Evolutionary conservation across 1,284 basidiomycete species (phyloP), one percentile per base, ranked within the genome.

Genomic region (Fomitopsis palustris): DNA sequence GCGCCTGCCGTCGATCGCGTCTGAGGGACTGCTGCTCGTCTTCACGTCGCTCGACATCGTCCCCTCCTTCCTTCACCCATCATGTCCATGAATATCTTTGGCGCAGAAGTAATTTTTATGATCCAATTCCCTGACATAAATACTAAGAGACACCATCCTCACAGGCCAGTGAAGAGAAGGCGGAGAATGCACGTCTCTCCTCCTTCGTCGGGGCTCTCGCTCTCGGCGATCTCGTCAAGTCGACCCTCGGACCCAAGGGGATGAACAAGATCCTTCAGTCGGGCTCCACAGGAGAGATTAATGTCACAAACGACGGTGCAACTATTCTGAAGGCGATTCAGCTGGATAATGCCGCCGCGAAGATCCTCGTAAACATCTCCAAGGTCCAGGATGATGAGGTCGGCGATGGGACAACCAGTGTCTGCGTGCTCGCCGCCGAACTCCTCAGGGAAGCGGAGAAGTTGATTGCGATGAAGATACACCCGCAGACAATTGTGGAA

Each of bases 301-400:
- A 90, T 61, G 96, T 99, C 58, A 99, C 97, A 17, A 99, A 99
- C 76, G 97, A 99, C 74, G 97, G 97, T 17, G 97, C 97, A 2
- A 99, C 97, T 49, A 99, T 99, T 69, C 85, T 99, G 64, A 98
- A 97, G 74, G 89, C 93, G 56, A 98, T 99, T 69, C 92, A 95
- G 67, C 87, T 99, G 64, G 97, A 99, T 78, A 99, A 99, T 72
- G 93, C 97, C 2, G 96, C 97, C 0, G 97, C 97, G 56, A 99
- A 99, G 81, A 98, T 99, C 72, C 85, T 99, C 56, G 97, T 99
- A 70, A 98, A 99, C 77, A 99, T 99, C 74, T 96, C 94, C n/a
- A 99, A 99, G 74, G 96, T 98, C 17, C 97, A 99, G 77, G 97
- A 99, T 70, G 97, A 99, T 73, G 97, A 99, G 77, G 90, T 99